Percentiles rank a stretch among this genome's conserved stretches.
phyloP scores from a whole-genome alignment of 345 rosid species.

The Aquilaria yunnanensis region DNA sequence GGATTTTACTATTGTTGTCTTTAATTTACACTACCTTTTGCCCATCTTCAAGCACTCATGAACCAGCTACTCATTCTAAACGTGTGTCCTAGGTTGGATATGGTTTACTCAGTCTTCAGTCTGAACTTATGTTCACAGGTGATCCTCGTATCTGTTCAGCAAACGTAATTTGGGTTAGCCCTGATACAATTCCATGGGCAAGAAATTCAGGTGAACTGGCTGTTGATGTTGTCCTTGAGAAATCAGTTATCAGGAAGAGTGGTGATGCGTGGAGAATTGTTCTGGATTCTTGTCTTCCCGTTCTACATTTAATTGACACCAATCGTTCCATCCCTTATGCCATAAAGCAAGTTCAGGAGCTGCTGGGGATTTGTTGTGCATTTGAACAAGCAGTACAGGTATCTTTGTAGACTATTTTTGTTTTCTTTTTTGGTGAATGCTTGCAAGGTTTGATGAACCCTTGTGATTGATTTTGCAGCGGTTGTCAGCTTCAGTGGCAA shows the following conservation, averaged over 20 bases:
- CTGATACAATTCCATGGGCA: constrained; percentile 66
- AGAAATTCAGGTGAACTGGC: constrained; percentile 75
- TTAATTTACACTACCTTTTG: no score
- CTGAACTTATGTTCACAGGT: constrained; percentile 35
- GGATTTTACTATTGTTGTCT: no score
- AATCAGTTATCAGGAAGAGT: constrained; percentile 61
- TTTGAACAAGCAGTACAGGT: constrained; percentile 96
- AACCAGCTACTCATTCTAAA: not conserved
- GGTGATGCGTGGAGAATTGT: constrained; percentile 98
- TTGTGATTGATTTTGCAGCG: constrained; percentile 49
- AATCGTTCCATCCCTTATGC: constrained; percentile 84
- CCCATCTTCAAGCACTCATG: not conserved
- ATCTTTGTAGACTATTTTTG: not conserved
- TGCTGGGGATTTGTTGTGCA: constrained; percentile 87
- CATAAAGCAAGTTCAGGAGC: constrained; percentile 77
- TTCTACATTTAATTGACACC: constrained; percentile 70
- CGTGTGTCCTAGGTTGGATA: not conserved
- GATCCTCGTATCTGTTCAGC: constrained; percentile 71
- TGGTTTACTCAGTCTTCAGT: not conserved
- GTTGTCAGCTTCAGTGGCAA: constrained; percentile 71
- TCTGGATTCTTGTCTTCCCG: constrained; percentile 83
- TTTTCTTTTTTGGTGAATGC: no score
- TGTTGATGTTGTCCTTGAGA: constrained; percentile 65
- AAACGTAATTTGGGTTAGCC: constrained; percentile 69
- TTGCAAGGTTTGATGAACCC: not conserved